Base-by-base conservation (phyloP, 805 yeast genomes). In the Ogataea salicorniae region DNA sequence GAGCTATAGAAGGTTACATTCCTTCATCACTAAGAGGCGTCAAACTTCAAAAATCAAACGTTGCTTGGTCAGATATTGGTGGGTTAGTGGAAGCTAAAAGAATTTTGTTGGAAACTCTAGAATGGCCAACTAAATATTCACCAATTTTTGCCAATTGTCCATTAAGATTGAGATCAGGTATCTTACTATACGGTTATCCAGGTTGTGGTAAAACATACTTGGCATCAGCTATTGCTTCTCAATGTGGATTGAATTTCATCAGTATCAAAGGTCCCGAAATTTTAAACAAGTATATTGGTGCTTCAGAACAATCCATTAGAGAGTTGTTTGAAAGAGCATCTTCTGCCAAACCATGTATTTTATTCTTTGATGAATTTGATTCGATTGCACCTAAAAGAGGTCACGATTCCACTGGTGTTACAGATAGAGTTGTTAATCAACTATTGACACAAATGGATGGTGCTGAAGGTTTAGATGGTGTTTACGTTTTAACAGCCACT, bases 371-470 rank as follows among this genome's bases (percentile, higher is more conserved):
- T 67, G 97, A 92, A 61, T 91, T 92, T 64, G 98, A 92, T 58
- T 90, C 98, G 0, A 89, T 94, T 60, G 97, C 98, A 0, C 98
- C 98, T 0, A 91, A 91, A 63, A 83, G 98, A 75, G 98, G 98
- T 2, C 97, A 91, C 60, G 99, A 92, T 63, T 87, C 96, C 1
- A 91, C 98, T 0, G 98, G 98, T 47, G 98, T 94, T 4, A 94
- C 98, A 3, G 99, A 94, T 64, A 77, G 99, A 57, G 97, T 94
- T 37, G 99, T 94, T 23, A 94, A 94, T 67, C 99, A 94, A 63
- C 79, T 94, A 80, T 76, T 94, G 58, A 94, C 99, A 0, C 97
- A 94, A 63, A 91, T 94, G 96, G 99, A 94, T 66, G 99, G 99
- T 70, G 98, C 98, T 0, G 98, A 94, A 65, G 97, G 98, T 0